These are phyloP conservation scores for Mucor plumbeus DNA, from an alignment of 371 early-diverging fungal species.

Conservation along the genomic window DNA sequence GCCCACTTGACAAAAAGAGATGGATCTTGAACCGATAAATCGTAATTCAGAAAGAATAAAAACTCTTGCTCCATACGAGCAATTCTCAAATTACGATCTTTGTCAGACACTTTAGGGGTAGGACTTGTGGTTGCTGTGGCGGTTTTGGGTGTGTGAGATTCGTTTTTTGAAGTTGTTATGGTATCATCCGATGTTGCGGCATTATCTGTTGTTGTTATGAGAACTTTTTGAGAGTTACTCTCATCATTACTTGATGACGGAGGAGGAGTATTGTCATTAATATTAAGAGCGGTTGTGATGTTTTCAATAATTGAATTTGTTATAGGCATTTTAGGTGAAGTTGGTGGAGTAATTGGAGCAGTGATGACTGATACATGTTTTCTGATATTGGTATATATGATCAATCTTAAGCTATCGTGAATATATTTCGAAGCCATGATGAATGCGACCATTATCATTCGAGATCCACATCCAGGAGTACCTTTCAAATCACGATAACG, in stretches of 20 bases:
- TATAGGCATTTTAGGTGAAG: slow-evolving; percentile 30
- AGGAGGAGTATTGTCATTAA: neutral
- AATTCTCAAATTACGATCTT: slow-evolving; percentile 27
- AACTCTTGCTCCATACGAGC: slow-evolving; percentile 65
- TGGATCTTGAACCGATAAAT: slow-evolving; percentile 44
- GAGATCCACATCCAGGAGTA: slow-evolving; percentile 58
- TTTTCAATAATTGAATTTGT: neutral
- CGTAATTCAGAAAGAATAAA: slow-evolving; percentile 57
- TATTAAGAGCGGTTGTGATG: neutral
- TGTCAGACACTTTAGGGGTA: neutral
- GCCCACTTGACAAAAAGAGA: slow-evolving; percentile 43
- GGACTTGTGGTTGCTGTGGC: neutral
- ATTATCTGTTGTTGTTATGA: slow-evolving; percentile 10
- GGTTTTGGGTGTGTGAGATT: neutral
- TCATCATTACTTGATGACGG: neutral
- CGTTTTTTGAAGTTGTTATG: slow-evolving; percentile 1
- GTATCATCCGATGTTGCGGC: slow-evolving; percentile 19
- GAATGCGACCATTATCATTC: slow-evolving; percentile 62
- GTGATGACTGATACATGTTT: slow-evolving; percentile 1
- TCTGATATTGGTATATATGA: slow-evolving; percentile 34
- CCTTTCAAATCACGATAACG: slow-evolving; percentile 56
- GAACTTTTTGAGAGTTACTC: neutral
- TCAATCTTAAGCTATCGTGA: slow-evolving; percentile 44
- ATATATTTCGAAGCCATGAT: slow-evolving; percentile 65
- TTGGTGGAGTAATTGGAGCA: slow-evolving; percentile 29